These are phyloP conservation scores for Logfia minima DNA, from an alignment of 129 eudicot genomes.

Conservation along the genomic window DNA sequence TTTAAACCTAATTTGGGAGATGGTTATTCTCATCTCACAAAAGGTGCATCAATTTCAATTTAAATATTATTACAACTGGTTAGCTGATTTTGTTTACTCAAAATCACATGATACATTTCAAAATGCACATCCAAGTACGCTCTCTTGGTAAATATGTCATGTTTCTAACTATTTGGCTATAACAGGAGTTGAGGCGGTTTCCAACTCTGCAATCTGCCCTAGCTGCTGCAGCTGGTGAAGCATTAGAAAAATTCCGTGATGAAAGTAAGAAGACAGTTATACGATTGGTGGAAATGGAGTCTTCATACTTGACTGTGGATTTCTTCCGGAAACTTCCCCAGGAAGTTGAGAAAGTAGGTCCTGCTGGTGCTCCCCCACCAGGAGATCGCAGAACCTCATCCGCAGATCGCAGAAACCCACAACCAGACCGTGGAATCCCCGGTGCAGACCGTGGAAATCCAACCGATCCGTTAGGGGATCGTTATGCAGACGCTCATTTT, in stretches of 20 bases:
- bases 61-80: background rate
- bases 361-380: slow-evolving; percentile 29
- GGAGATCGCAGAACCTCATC: slow-evolving; percentile 39
- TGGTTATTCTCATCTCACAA: background rate
- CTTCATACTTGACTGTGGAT: slow-evolving; percentile 59
- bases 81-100: background rate
- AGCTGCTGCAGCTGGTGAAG: slow-evolving; percentile 53
- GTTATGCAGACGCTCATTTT: slow-evolving; percentile 52
- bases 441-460: slow-evolving; percentile 35
- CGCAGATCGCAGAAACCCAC: slow-evolving; percentile 40
- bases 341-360: slow-evolving; percentile 50
- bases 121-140: background rate
- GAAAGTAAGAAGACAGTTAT: slow-evolving; percentile 65
- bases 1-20: background rate
- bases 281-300: slow-evolving; percentile 69
- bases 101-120: background rate
- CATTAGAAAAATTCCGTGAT: slow-evolving; percentile 60
- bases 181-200: slow-evolving; percentile 60
- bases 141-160: background rate
- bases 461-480: slow-evolving; percentile 43
- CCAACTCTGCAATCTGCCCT: slow-evolving; percentile 59
- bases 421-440: slow-evolving; percentile 20
- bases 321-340: slow-evolving; percentile 66
- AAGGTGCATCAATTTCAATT: background rate
- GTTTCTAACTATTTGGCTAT: background rate